Percentiles rank a stretch among this genome's conserved stretches.
These are phyloP conservation scores for Nitzschia sp. DNA, from an alignment of 108 stramenopile species.

Conservation along the genomic window DNA sequence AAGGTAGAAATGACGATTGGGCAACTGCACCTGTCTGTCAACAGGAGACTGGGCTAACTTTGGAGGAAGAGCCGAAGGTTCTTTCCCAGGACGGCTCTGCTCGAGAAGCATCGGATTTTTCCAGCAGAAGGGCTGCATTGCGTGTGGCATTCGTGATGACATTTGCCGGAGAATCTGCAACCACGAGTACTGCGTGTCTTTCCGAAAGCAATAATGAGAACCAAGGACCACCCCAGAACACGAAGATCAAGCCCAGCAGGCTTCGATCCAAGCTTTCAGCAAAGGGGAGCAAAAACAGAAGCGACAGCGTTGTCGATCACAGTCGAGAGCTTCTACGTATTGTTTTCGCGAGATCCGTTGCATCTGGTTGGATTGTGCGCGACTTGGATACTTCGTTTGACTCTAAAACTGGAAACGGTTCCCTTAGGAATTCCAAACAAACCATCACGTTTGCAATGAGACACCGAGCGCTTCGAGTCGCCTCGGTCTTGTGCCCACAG, in stretches of 20 bases:
- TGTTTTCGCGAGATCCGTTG: conserved; percentile 66
- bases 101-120: conserved; percentile 59
- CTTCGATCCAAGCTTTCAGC: conserved; percentile 38
- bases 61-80: conserved; percentile 67
- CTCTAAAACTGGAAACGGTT: background rate
- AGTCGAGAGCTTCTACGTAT: conserved; percentile 70
- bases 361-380: conserved; percentile 33
- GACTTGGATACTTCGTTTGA: conserved; percentile 38
- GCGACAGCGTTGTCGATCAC: conserved; percentile 47
- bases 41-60: conserved; percentile 21
- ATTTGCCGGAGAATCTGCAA: conserved; percentile 55
- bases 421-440: conserved; percentile 11
- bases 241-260: conserved; percentile 14
- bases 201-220: conserved; percentile 45
- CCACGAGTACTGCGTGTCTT: background rate
- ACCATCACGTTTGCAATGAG: conserved; percentile 85
- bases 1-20: conserved; percentile 46
- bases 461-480: conserved; percentile 77
- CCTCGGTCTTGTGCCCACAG: conserved; percentile 78
- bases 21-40: conserved; percentile 11
- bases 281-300: conserved; percentile 29
- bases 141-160: conserved; percentile 83
- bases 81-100: conserved; percentile 44
- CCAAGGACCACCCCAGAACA: conserved; percentile 13
- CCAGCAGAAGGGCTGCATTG: conserved; percentile 50